A percentile compares a stretch with the other conserved stretches of the same genome.
phyloP scores from a whole-genome alignment of 176 grass and related monocot species.

The Bonia amplexicaulis region DNA sequence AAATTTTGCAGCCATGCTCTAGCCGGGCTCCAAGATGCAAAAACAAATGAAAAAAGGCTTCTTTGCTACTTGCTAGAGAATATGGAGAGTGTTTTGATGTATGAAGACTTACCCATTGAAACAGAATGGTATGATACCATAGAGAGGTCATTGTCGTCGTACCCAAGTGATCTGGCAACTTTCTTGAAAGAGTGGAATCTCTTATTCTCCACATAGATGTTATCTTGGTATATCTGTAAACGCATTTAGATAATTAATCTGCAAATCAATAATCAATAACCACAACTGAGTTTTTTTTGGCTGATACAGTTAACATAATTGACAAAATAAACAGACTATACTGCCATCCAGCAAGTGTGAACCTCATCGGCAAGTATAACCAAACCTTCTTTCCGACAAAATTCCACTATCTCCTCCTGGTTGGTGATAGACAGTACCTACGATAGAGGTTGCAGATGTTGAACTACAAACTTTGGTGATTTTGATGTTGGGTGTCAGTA shows the following conservation, averaged over 20 bases:
- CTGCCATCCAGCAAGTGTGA: neutral
- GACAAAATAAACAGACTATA: neutral
- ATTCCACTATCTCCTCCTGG: constrained; percentile 66
- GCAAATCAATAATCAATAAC: neutral
- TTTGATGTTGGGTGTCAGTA: neutral
- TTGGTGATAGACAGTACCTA: constrained; percentile 55
- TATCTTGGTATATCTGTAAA: constrained; percentile 70
- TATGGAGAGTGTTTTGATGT: neutral
- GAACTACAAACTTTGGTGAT: neutral
- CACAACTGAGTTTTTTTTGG: neutral
- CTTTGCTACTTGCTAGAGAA: neutral
- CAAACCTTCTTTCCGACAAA: constrained; percentile 70
- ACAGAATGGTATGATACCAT: constrained; percentile 62
- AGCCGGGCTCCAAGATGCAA: neutral
- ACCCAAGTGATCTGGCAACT: constrained; percentile 63
- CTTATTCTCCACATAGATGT: constrained; percentile 52
- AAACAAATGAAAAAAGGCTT: neutral
- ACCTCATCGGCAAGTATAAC: constrained; percentile 85
- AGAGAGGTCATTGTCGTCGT: constrained; percentile 33
- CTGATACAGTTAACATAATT: neutral
- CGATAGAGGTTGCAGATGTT: neutral
- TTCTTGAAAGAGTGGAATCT: constrained; percentile 71
- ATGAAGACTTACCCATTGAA: constrained; percentile 54
- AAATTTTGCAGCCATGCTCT: neutral
- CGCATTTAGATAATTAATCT: neutral